phyloP scores from a whole-genome alignment of 208 protist species.

The Trypanosoma cruzi region DNA sequence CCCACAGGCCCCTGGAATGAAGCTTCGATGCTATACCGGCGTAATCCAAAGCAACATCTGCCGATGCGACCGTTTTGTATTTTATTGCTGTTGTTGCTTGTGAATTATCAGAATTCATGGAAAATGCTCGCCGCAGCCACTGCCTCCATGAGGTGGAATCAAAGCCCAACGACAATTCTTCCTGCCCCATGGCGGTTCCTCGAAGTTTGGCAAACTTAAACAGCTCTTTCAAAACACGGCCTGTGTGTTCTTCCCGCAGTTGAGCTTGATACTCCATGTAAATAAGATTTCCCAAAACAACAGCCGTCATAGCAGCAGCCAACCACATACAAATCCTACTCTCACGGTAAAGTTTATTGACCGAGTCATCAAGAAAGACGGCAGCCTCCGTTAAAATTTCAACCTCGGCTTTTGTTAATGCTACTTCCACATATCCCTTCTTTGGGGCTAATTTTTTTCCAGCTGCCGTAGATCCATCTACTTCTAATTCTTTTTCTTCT shows the following conservation, averaged over 20 bases:
- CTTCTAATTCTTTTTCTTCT: too few species aligned
- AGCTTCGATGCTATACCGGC: neutral
- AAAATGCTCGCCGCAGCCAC: neutral
- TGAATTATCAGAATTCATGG: neutral
- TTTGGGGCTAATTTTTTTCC: neutral
- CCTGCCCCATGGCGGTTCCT: neutral
- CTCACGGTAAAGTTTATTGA: constrained; percentile 41
- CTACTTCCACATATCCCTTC: neutral
- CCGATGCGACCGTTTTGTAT: neutral
- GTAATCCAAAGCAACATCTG: neutral
- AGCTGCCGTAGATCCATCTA: neutral
- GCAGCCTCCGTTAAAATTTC: constrained; percentile 42
- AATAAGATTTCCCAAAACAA: constrained; percentile 40
- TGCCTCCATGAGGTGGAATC: neutral
- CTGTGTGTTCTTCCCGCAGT: constrained; percentile 34
- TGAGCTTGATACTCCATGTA: constrained; percentile 21
- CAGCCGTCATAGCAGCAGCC: constrained; percentile 27
- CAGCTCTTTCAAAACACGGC: constrained; percentile 41
- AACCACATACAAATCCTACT: constrained; percentile 42
- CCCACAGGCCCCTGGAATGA: constrained; percentile 1
- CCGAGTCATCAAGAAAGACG: constrained; percentile 46
- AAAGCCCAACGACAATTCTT: neutral
- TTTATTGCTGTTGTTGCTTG: neutral
- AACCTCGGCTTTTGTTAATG: constrained; percentile 45
- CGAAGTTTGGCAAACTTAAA: constrained; percentile 32